These are phyloP conservation scores for Aspergillus pseudonomiae DNA, from an alignment of 2,329 filamentous ascomycete genomes.

Conservation along the genomic window DNA sequence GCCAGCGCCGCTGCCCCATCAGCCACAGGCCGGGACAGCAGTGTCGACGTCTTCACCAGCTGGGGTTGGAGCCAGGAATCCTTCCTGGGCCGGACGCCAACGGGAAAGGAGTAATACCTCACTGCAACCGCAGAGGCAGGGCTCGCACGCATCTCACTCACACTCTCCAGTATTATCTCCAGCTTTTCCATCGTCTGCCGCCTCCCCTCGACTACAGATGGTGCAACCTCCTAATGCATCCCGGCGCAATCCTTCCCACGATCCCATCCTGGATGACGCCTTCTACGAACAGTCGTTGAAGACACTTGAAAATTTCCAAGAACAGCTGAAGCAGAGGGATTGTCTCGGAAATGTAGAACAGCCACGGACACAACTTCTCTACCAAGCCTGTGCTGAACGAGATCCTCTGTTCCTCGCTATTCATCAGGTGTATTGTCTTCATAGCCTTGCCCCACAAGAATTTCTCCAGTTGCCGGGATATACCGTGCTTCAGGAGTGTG, in stretches of 20 bases:
- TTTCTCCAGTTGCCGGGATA: conserved; percentile 45
- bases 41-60: background rate
- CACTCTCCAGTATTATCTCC: background rate
- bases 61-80: background rate
- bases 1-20: background rate
- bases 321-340: conserved; percentile 14
- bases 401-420: conserved; percentile 68
- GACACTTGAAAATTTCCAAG: conserved; percentile 24
- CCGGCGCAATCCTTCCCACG: background rate
- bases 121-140: background rate
- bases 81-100: conserved; percentile 33
- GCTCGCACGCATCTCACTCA: background rate
- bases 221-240: background rate
- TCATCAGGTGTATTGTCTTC: conserved; percentile 67
- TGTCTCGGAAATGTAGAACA: conserved; percentile 44
- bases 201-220: background rate
- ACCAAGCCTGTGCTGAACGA: conserved; percentile 55
- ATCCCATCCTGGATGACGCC: conserved; percentile 18
- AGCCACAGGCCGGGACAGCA: background rate
- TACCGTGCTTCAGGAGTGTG: conserved; percentile 29
- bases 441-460: conserved; percentile 45
- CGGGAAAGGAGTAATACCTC: background rate
- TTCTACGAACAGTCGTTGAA: conserved; percentile 13
- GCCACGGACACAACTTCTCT: conserved; percentile 57
- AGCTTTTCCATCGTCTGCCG: background rate